phyloP scores from a whole-genome alignment of 345 rosid species.

The Linum tenue region DNA sequence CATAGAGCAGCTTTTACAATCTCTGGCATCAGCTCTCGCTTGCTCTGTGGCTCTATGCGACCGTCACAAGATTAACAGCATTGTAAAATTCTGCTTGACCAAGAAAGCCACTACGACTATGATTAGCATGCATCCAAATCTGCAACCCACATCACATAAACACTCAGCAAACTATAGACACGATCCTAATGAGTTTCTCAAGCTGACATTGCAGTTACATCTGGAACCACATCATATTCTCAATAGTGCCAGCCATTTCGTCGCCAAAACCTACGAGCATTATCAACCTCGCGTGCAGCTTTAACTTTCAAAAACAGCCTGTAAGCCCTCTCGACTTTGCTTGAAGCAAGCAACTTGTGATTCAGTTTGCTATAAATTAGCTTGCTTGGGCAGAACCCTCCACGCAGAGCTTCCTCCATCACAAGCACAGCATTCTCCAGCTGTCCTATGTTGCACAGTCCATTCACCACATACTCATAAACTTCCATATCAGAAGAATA shows the following conservation, averaged over 20 bases:
- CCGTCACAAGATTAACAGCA: slow-evolving; percentile 91
- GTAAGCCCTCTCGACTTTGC: slow-evolving; percentile 67
- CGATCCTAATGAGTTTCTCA: background rate
- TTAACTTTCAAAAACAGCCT: slow-evolving; percentile 63
- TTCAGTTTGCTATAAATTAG: slow-evolving; percentile 63
- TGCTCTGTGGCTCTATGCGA: slow-evolving; percentile 58
- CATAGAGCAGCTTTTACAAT: slow-evolving; percentile 88
- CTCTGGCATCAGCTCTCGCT: slow-evolving; percentile 83
- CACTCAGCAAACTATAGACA: background rate
- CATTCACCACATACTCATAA: slow-evolving; percentile 65
- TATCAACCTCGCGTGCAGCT: slow-evolving; percentile 55
- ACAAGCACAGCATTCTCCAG: slow-evolving; percentile 80
- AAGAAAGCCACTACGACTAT: slow-evolving; percentile 62
- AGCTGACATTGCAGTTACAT: too few relatives aligned
- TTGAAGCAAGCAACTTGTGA: slow-evolving; percentile 58
- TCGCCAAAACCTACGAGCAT: slow-evolving; percentile 67
- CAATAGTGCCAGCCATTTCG: slow-evolving; percentile 91
- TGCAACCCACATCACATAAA: slow-evolving; percentile 21
- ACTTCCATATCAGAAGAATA: slow-evolving; percentile 57
- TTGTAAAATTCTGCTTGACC: slow-evolving; percentile 77
- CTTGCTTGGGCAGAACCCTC: slow-evolving; percentile 82
- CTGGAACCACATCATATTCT: slow-evolving; percentile 2
- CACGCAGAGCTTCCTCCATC: slow-evolving; percentile 69
- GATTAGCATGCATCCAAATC: slow-evolving; percentile 91
- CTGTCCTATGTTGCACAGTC: slow-evolving; percentile 85